Base-by-base conservation (phyloP, 495 filamentous ascomycete genomes). In the Thozetella sp. region DNA sequence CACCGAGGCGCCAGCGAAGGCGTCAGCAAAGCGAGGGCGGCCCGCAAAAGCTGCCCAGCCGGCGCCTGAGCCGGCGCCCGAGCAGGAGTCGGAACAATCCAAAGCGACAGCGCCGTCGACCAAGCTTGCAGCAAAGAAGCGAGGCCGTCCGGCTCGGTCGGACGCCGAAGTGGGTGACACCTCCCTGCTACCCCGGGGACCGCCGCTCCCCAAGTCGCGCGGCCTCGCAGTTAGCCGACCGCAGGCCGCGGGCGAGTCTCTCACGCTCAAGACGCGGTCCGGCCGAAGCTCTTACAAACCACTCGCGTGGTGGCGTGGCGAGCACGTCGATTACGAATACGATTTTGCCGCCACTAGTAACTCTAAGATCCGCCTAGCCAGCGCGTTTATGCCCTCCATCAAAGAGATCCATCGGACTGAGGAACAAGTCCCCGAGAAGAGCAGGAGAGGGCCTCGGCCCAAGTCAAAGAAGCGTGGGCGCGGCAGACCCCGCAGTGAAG, bases 301-400 rank as follows among this genome's bases (percentile, higher is more conserved):
- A 6, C 72, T 97, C n/a, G 85, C 88, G 37, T 94, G 80, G 69
- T 98, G 95, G 95, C 86, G 85, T 55, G 91, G 92, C 56, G 95
- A 98, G 67, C 84, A 84, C 23, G 81, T 89, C 55, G 81, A 92
- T 2, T 93, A 87, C 69, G 85, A 84, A 12, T 64, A 79, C 9
- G 80, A 88, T 59, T 82, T 81, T 26, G 79, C 78, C 54, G 77
- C 77, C 19, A 59, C 71, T 26, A 62, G 71, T 45, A 75, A 72
- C 13, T 78, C 82, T 51, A 75, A 67, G 24, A 51, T 2, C 12
- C 46, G 25, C 74, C 60, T 67, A 9, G 30, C 53, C 22, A 69
- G 81, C 52, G 86, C 86, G 58, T 76, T 87, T 15, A 66, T 93
- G 43, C 85, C 86, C 0, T 83, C 77, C 3, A 86, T 95, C 54